Evolutionary conservation across 345 rosid genomes (phyloP), one percentile per base, ranked within the genome.

Genomic region (Acer saccharum): DNA sequence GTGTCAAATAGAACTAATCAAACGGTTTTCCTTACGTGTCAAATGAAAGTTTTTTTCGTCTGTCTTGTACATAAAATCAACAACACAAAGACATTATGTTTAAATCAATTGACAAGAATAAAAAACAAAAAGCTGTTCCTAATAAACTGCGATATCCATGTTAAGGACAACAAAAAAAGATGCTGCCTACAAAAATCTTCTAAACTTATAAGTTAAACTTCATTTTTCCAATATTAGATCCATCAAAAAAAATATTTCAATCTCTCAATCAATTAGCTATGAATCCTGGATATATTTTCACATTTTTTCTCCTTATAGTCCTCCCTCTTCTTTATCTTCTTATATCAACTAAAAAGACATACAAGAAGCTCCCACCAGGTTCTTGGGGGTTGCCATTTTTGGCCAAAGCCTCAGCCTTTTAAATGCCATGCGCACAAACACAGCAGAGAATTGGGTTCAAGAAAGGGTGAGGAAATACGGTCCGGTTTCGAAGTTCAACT

Each of bases 321-420:
- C 52, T 79, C 10, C 81, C 86, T 43, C 60, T 43, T 35, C 52
- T 79, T 10, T 79, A 84, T 43, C 60, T 80, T 62, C 65, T 82
- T 13, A 29, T 81, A 43, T 14, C 68, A 17, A 72, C 23, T 1
- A 77, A 65, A 43, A 52, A 52, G 8, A 29, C 44, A 1, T 63
- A 76, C 20, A 77, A 67, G 67, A 82, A 29, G 11, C 65, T 85
- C 16, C 88, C 88, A 18, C 88, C 87, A 18, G 88, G 90, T 44
- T 82, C 86, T 3, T n/a, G 84, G 39, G 88, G 88, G 2, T 3
- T 88, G 0, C 90, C 86, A 41, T 4, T 82, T 72, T 85, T 6
- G 85, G 90, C 67, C 85, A 84, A 72, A 82, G 81, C 74, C 67
- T 84, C 0, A 8, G 74, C 20, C 64, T 88, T 4, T 76, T 85